Evolutionary conservation across 805 yeast genomes (phyloP).

Genomic region (Candida gorgasii): DNA sequence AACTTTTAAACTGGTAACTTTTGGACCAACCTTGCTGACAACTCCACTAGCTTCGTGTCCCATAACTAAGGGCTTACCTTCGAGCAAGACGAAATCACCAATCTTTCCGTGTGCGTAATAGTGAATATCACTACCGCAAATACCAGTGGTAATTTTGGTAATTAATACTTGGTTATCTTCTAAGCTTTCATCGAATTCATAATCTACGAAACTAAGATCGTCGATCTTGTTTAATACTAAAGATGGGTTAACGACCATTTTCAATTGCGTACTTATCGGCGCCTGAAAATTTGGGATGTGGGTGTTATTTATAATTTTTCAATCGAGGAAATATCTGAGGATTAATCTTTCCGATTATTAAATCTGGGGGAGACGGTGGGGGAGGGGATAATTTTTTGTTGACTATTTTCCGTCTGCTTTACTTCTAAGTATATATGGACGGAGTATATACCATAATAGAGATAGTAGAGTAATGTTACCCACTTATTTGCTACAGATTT

Average conservation of each 20-base stretch:
- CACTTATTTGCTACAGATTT: too few species aligned
- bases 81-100: conserved; percentile 65
- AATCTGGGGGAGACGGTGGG: conserved; percentile 8
- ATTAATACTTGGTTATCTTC: conserved; percentile 72
- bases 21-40: conserved; percentile 67
- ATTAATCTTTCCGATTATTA: conserved; percentile 14
- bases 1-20: conserved; percentile 60
- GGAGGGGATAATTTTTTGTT: too few species aligned
- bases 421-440: not conserved
- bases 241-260: conserved; percentile 44
- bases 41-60: conserved; percentile 89
- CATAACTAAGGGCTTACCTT: conserved; percentile 72
- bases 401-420: too few species aligned
- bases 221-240: conserved; percentile 66
- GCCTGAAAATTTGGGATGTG: conserved; percentile 1
- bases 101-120: conserved; percentile 77
- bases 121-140: conserved; percentile 87
- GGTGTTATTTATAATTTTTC: conserved; percentile 6
- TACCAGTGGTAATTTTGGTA: conserved; percentile 79
- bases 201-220: conserved; percentile 63
- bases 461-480: too few species aligned
- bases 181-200: conserved; percentile 62
- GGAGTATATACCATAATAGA: not conserved
- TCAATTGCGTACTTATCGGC: not conserved
- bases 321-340: not conserved